These are phyloP conservation scores for Rhizopogon vulgaris DNA, from an alignment of 768 basidiomycete genomes.

Conservation along the genomic window DNA sequence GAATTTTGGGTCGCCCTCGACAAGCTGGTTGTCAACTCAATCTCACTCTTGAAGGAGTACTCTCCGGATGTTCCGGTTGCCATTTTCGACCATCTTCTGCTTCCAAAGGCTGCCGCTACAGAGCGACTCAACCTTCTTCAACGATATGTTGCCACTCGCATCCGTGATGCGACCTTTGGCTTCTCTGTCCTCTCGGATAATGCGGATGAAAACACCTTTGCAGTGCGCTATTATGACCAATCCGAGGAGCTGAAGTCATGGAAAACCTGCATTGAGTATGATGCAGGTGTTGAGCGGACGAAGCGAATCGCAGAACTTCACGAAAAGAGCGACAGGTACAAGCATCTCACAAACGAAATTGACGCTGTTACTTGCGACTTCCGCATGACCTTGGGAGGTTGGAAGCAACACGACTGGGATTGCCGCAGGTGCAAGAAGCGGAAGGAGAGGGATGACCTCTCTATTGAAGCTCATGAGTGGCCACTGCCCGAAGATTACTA, in stretches of 20 bases:
- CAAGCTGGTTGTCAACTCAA: constrained; percentile 20
- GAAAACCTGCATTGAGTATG: constrained; percentile 18
- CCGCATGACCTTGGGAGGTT: background rate
- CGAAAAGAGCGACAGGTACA: constrained; percentile 10
- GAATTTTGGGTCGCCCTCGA: constrained; percentile 43
- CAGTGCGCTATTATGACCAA: constrained; percentile 23
- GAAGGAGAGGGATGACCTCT: constrained; percentile 8
- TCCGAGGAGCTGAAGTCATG: constrained; percentile 16
- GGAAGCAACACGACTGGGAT: background rate
- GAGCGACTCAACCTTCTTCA: constrained; percentile 20
- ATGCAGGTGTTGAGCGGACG: constrained; percentile 13
- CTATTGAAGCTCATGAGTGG: constrained; percentile 34
- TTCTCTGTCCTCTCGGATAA: constrained; percentile 26
- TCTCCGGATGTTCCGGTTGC: constrained; percentile 33
- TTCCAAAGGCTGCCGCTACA: constrained; percentile 20
- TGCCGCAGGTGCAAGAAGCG: constrained; percentile 25
- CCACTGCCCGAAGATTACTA: constrained; percentile 27
- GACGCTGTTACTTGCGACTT: too few relatives aligned
- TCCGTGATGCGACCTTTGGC: constrained; percentile 4
- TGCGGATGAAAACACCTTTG: constrained; percentile 16
- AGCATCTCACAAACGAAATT: background rate
- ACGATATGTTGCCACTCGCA: constrained; percentile 22
- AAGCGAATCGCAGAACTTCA: constrained; percentile 21
- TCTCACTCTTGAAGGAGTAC: constrained; percentile 23
- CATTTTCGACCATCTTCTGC: constrained; percentile 20